Evolutionary conservation across 2,329 filamentous ascomycete species (phyloP).

Genomic region (Fusarium guadeloupense): DNA sequence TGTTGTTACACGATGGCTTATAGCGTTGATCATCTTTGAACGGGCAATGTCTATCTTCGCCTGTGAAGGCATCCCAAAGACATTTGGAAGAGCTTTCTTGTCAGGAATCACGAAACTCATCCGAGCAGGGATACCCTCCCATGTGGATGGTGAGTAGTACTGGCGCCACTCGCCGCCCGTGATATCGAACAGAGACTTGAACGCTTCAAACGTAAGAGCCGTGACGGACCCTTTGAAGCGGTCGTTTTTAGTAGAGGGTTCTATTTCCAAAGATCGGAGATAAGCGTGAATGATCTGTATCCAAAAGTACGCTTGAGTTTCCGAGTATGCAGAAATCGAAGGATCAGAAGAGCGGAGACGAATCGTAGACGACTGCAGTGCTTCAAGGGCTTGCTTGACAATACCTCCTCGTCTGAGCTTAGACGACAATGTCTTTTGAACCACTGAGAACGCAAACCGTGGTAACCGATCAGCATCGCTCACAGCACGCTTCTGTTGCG

Average conservation of each 20-base stretch:
- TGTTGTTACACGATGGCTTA: constrained; percentile 7
- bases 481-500: accelerated
- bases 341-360: constrained; percentile 26
- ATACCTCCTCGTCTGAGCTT: constrained; percentile 37
- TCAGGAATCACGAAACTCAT: constrained; percentile 43
- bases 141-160: constrained; percentile 40
- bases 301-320: constrained; percentile 49
- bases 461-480: constrained; percentile 37
- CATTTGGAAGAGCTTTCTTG: constrained; percentile 42
- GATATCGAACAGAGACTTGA: constrained; percentile 38
- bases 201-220: constrained; percentile 27
- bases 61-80: constrained; percentile 30
- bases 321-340: constrained; percentile 42
- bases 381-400: constrained; percentile 40
- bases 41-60: constrained; percentile 28
- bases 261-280: constrained; percentile 19
- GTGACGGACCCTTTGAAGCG: constrained; percentile 6
- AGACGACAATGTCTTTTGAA: constrained; percentile 38
- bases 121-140: constrained; percentile 42
- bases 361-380: constrained; percentile 40
- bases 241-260: neutral
- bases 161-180: constrained; percentile 40
- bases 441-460: constrained; percentile 45
- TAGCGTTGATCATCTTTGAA: constrained; percentile 29
- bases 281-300: constrained; percentile 41